Evolutionary conservation across 805 yeast species (phyloP).

Genomic region (Schizosaccharomyces japonicus): DNA sequence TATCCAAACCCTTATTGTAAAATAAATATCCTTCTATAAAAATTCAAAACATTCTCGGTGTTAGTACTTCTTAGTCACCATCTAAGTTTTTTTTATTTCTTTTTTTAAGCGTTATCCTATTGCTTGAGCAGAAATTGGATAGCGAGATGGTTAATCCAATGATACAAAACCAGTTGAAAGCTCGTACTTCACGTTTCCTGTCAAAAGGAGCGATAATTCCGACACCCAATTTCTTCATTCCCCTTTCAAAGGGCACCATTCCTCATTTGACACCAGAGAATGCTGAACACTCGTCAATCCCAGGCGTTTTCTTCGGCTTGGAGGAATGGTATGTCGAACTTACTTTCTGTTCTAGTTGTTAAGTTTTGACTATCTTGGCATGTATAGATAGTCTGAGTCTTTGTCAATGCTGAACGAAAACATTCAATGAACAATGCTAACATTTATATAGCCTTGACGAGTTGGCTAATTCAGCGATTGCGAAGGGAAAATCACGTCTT

Average conservation of each 20-base stretch:
- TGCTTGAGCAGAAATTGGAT: no score
- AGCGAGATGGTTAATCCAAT: no score
- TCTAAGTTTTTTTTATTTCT: no score
- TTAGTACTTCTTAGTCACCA: no score
- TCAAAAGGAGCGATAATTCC: neutral
- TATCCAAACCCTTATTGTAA: no score
- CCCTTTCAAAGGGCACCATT: slow-evolving; percentile 20
- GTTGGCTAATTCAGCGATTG: neutral
- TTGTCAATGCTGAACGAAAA: no score
- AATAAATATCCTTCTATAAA: no score
- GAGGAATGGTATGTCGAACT: slow-evolving; percentile 17
- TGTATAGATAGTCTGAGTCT: neutral
- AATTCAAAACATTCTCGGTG: no score
- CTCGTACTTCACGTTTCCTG: neutral
- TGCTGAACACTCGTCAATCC: slow-evolving; percentile 10
- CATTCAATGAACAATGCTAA: no score
- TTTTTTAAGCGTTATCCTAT: no score
- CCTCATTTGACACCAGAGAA: slow-evolving; percentile 23
- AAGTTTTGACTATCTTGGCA: neutral
- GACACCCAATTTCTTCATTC: slow-evolving; percentile 12
- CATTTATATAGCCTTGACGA: neutral
- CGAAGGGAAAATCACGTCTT: neutral
- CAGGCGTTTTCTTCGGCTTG: slow-evolving; percentile 15
- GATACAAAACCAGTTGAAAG: no score
- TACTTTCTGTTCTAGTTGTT: neutral